Evolutionary conservation across 2,329 filamentous ascomycete species (phyloP).

Genomic region (Cylindrodendrum hubeiense): DNA sequence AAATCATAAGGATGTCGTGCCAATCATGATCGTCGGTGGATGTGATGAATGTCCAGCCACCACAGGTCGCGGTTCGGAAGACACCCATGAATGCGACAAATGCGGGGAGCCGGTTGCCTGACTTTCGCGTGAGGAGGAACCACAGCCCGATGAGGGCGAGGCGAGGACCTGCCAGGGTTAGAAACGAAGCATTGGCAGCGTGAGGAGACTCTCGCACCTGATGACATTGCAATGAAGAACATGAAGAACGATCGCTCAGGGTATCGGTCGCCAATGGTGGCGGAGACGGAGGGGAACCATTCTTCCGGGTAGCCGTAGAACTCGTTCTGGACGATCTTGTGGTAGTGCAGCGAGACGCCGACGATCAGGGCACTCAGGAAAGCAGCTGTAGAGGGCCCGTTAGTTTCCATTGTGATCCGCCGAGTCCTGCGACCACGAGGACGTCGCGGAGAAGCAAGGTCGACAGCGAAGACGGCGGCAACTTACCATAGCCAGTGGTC

Average conservation of each 20-base stretch:
- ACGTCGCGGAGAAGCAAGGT: constrained; percentile 8
- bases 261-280: constrained; percentile 97
- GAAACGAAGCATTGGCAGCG: constrained; percentile 10
- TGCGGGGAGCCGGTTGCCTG: constrained; percentile 81
- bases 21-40: constrained; percentile 98
- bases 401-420: constrained; percentile 27
- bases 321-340: constrained; percentile 98
- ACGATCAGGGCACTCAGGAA: constrained; percentile 89
- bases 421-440: not conserved
- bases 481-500: constrained; percentile 80
- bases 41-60: constrained; percentile 98
- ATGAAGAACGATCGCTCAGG: constrained; percentile 97
- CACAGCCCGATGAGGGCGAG: constrained; percentile 92
- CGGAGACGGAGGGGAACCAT: constrained; percentile 96
- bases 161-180: constrained; percentile 75
- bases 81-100: constrained; percentile 84
- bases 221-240: constrained; percentile 96
- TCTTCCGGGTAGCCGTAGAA: constrained; percentile 94
- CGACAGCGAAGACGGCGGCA: constrained; percentile 3
- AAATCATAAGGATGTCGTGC: constrained; percentile 99
- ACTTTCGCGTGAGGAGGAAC: constrained; percentile 87
- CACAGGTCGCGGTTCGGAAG: constrained; percentile 92
- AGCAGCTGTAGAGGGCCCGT: constrained; percentile 67
- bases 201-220: constrained; percentile 65
- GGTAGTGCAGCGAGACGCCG: constrained; percentile 86